Conservation (phyloP, 257 asterid species). For the Solanum pennellii region DNA sequence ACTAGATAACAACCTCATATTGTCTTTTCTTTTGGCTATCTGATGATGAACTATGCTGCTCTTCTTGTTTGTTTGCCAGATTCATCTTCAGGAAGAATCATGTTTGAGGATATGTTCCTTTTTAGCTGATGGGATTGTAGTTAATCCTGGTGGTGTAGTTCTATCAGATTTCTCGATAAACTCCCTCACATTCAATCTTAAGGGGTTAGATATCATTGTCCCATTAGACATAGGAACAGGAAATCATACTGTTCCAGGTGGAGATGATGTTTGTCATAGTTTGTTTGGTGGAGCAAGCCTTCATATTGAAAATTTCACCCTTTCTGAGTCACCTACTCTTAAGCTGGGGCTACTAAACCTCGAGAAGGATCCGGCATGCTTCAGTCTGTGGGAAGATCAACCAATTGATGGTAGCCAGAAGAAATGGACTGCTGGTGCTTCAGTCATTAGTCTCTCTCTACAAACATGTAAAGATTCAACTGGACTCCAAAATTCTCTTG, state of each 20-base stretch:
- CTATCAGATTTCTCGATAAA: conserved; percentile 68
- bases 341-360: conserved; percentile 57
- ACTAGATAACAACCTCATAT: background rate
- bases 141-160: conserved; percentile 54
- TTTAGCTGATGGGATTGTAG: conserved; percentile 86
- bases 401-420: conserved; percentile 94
- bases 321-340: conserved; percentile 74
- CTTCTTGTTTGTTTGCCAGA: conserved; percentile 36
- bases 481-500: conserved; percentile 19
- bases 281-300: conserved; percentile 86
- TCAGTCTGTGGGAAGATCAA: conserved; percentile 88
- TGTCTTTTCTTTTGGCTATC: background rate
- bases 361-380: conserved; percentile 90
- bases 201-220: conserved; percentile 62
- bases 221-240: conserved; percentile 49
- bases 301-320: conserved; percentile 58
- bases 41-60: background rate
- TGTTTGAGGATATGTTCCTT: conserved; percentile 89
- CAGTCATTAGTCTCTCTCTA: conserved; percentile 64
- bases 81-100: conserved; percentile 96
- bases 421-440: conserved; percentile 59
- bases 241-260: conserved; percentile 20
- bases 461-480: conserved; percentile 36
- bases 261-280: conserved; percentile 26
- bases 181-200: conserved; percentile 44